A percentile compares a stretch with the other conserved stretches of the same genome.
phyloP scores from a whole-genome alignment of 768 basidiomycete genomes.

The Chalciporus chontae region DNA sequence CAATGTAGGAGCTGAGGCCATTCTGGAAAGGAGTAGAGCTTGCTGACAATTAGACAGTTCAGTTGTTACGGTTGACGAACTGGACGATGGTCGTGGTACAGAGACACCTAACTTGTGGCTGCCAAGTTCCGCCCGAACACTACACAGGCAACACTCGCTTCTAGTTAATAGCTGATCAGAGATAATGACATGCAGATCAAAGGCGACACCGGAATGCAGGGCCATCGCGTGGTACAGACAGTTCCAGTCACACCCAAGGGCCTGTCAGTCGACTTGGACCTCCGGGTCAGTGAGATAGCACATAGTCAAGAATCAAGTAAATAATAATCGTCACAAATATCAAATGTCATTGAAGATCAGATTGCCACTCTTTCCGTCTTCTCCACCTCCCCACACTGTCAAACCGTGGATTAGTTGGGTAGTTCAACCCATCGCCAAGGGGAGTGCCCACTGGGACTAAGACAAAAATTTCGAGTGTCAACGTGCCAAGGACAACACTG shows the following conservation, averaged over 20 bases:
- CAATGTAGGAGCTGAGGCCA: slow-evolving; percentile 25
- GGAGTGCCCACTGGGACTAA: slow-evolving; percentile 51
- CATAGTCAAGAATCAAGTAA: not conserved
- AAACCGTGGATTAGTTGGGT: slow-evolving; percentile 71
- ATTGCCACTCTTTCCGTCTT: slow-evolving; percentile 68
- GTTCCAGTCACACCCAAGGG: not conserved
- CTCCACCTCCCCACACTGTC: slow-evolving; percentile 65
- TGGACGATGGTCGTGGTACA: too few species aligned
- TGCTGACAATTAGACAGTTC: not conserved
- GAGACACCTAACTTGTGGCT: too few species aligned
- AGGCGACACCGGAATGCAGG: not conserved
- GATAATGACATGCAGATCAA: not conserved
- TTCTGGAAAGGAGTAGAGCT: slow-evolving; percentile 4
- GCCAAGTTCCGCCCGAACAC: slow-evolving; percentile 19
- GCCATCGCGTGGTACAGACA: not conserved
- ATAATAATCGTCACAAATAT: not conserved
- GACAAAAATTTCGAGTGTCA: slow-evolving; percentile 5
- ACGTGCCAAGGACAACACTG: not conserved
- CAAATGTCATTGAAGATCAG: slow-evolving; percentile 48
- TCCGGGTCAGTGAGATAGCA: not conserved
- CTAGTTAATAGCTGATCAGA: not conserved
- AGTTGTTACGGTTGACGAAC: too few species aligned
- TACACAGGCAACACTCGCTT: not conserved
- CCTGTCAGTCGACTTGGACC: not conserved
- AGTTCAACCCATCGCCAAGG: slow-evolving; percentile 57